Percentiles rank a stretch among this genome's conserved stretches.
phyloP scores from a whole-genome alignment of 2,329 filamentous ascomycete species.

The Cryphonectria carpinicola region DNA sequence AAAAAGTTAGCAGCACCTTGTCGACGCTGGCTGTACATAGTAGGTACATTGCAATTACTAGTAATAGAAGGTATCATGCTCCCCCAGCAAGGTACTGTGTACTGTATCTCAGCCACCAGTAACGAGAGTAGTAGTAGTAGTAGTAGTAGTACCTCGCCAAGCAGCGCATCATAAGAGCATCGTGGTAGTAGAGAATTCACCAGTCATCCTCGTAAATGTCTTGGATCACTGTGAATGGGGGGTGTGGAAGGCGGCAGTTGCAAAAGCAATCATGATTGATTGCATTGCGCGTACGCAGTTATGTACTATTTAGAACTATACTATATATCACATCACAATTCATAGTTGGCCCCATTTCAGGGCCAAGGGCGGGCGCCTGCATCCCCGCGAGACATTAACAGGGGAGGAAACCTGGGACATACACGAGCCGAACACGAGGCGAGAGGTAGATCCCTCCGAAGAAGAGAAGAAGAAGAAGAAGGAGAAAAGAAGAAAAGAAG shows the following conservation, averaged over 20 bases:
- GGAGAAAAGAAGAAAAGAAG: not conserved
- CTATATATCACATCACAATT: not conserved
- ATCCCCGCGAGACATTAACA: not conserved
- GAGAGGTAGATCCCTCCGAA: not conserved
- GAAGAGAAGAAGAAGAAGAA: not conserved
- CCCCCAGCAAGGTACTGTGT: too few relatives aligned
- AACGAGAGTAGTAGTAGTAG: not conserved
- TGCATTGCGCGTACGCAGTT: not conserved
- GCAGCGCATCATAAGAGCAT: not conserved
- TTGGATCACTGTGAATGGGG: not conserved
- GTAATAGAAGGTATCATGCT: too few relatives aligned
- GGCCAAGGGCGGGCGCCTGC: not conserved
- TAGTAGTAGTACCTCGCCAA: not conserved
- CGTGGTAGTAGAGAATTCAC: not conserved
- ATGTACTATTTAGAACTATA: not conserved
- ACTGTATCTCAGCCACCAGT: not conserved
- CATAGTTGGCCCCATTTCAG: not conserved
- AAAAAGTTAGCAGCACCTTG: too few relatives aligned
- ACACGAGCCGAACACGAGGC: not conserved
- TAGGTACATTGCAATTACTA: not conserved
- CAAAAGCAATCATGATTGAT: not conserved
- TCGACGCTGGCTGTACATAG: not conserved
- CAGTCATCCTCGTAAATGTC: not conserved
- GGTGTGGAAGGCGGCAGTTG: not conserved
- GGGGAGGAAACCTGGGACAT: not conserved